These are phyloP conservation scores for Talaromyces sp. DNA, from an alignment of 2,329 filamentous ascomycete genomes.

Conservation along the genomic window DNA sequence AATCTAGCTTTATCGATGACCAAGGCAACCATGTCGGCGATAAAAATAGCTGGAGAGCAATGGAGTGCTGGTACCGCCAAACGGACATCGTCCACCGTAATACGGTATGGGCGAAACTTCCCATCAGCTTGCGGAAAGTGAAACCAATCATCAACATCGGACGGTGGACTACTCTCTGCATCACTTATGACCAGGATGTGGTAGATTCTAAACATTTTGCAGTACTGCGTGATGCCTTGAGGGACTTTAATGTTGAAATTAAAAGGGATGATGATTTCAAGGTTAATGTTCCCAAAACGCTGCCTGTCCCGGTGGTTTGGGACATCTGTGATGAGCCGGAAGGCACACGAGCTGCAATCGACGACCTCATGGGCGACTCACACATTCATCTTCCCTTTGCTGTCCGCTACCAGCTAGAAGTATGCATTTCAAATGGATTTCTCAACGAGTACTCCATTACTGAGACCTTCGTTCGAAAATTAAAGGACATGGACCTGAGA, in stretches of 20 bases:
- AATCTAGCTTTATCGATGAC: constrained; percentile 32
- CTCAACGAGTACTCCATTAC: constrained; percentile 71
- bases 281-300: constrained; percentile 38
- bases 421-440: constrained; percentile 75
- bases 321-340: constrained; percentile 33
- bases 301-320: constrained; percentile 26
- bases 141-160: constrained; percentile 57
- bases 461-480: constrained; percentile 57
- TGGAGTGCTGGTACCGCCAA: constrained; percentile 57
- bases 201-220: constrained; percentile 31
- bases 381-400: constrained; percentile 56
- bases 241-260: constrained; percentile 67
- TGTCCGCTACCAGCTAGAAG: constrained; percentile 85
- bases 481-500: constrained; percentile 47
- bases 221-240: constrained; percentile 50
- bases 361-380: constrained; percentile 28
- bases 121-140: constrained; percentile 45
- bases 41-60: constrained; percentile 48
- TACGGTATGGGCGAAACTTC: constrained; percentile 15
- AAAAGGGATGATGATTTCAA: constrained; percentile 45
- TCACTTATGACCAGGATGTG: constrained; percentile 40
- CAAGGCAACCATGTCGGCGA: constrained; percentile 19
- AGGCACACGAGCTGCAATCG: constrained; percentile 23
- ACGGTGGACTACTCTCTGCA: constrained; percentile 58
- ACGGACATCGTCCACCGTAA: constrained; percentile 53